phyloP scores from a whole-genome alignment of 2,329 filamentous ascomycete genomes.

The Beauveria sp. region DNA sequence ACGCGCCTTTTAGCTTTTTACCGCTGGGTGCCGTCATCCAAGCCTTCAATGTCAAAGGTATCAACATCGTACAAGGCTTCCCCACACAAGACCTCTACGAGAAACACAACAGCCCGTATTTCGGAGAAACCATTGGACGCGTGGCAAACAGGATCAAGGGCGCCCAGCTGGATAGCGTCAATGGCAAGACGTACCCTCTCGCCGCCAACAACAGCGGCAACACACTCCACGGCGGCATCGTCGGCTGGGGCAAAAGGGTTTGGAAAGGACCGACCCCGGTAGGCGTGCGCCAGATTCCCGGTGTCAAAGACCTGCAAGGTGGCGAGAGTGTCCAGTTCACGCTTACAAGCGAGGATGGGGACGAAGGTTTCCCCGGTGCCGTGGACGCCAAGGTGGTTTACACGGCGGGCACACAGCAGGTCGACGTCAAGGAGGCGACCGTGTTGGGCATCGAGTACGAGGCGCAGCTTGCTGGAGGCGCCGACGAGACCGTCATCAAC shows the following conservation, averaged over 20 bases:
- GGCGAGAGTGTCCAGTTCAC: conserved; percentile 61
- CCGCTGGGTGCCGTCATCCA: conserved; percentile 75
- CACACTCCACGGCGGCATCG: conserved; percentile 61
- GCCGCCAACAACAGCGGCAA: conserved; percentile 72
- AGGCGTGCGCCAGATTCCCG: conserved; percentile 40
- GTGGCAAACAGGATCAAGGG: conserved; percentile 72
- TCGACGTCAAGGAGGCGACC: conserved; percentile 54
- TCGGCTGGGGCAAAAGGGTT: conserved; percentile 74
- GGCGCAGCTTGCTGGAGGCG: conserved; percentile 68
- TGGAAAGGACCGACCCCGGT: conserved; percentile 65
- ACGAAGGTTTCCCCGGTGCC: conserved; percentile 84
- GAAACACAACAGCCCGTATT: conserved; percentile 68
- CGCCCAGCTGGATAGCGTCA: conserved; percentile 64
- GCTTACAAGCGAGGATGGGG: conserved; percentile 66
- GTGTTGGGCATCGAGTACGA: conserved; percentile 85
- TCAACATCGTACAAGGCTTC: conserved; percentile 87
- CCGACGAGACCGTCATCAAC: conserved; percentile 85
- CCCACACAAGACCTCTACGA: conserved; percentile 67
- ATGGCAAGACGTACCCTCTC: conserved; percentile 62
- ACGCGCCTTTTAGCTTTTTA: conserved; percentile 56
- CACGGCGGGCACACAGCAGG: conserved; percentile 60
- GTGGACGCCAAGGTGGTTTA: conserved; percentile 75
- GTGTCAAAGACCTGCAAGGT: conserved; percentile 45
- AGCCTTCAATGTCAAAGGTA: conserved; percentile 65
- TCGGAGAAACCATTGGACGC: conserved; percentile 88